Evolutionary conservation across 2,329 filamentous ascomycete species (phyloP), one percentile per base, ranked within the genome.

Genomic region (Apiospora arundinis): DNA sequence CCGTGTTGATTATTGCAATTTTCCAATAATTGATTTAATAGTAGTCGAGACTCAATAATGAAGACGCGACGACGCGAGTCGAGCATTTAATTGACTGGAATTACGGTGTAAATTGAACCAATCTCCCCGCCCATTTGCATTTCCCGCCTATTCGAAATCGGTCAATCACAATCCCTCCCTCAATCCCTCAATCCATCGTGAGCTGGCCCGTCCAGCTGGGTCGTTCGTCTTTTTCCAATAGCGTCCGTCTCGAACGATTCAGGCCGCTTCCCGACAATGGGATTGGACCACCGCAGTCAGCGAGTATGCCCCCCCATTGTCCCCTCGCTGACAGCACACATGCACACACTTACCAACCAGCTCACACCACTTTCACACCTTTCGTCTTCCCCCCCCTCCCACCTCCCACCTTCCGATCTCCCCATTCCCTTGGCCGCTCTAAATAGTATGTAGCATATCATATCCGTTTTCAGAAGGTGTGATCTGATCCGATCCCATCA

Each of bases 401-500:
- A 42, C 40, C 42, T 14, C 42, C 4, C 16, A 12, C 14, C 12
- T 42, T 42, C 40, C 40, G 32, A 42, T 42, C 12, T 14, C 8
- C 12, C 12, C 40, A 42, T 42, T 42, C 40, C 42, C 42, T 45
- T 45, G 42, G 16, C 42, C 42, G 12, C 42, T 45, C 42, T 45
- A 42, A 42, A 42, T 42, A 11, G 40, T 42, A 42, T 42, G 40
- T 45, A 16, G 42, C 42, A 45, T 45, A 45, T 18, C 42, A 63
- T 60, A 40, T 40, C 56, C 56, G 56, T 63, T 63, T 63, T 63
- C 56, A 63, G 56, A 63, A 63, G 56, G 56, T 63, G 56, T 63
- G 56, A 63, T 63, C 56, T 63, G 56, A 63, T 63, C 56, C 21
- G 56, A 63, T 63, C 56, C 56, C 56, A 32, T 63, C 56, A 63